Conservation (phyloP, 176 grass and related monocot genomes). For the Triticum turgidum region DNA sequence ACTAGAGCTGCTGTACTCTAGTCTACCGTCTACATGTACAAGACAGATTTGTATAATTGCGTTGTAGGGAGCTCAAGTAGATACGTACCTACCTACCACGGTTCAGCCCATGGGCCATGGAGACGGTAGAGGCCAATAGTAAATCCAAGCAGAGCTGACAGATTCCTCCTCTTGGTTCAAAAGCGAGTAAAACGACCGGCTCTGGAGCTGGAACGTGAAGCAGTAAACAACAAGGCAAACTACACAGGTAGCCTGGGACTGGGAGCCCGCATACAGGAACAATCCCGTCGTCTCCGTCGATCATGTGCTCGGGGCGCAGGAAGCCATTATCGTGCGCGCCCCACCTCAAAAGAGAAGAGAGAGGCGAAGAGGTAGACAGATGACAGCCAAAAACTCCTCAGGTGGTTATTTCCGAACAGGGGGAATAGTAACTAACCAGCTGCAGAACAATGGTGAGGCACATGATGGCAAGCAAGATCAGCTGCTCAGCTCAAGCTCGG, state of each 20-base stretch:
- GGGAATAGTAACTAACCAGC: background rate
- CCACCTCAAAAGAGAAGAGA: no score
- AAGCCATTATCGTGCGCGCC: background rate
- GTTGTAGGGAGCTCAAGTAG: background rate
- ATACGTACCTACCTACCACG: slow-evolving; percentile 23
- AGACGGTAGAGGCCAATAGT: slow-evolving; percentile 11
- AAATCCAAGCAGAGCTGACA: slow-evolving; percentile 44
- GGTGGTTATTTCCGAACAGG: background rate
- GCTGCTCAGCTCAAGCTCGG: background rate
- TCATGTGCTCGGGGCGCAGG: slow-evolving; percentile 46
- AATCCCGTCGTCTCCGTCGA: slow-evolving; percentile 19
- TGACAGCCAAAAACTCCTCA: background rate
- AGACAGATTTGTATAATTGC: background rate
- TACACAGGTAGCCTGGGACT: slow-evolving; percentile 14
- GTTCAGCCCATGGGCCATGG: slow-evolving; percentile 14
- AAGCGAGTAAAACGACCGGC: slow-evolving; percentile 14
- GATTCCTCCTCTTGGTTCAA: slow-evolving; percentile 33
- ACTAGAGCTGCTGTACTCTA: background rate
- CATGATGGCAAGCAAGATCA: slow-evolving; percentile 8
- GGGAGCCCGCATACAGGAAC: slow-evolving; percentile 9
- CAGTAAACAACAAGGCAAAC: slow-evolving; percentile 40
- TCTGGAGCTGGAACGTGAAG: slow-evolving; percentile 39
- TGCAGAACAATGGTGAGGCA: background rate
- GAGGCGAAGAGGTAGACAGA: background rate
- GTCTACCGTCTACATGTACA: slow-evolving; percentile 10